These are phyloP conservation scores for Lichenothelia convexa DNA, from an alignment of 495 filamentous ascomycete species.

Conservation along the genomic window DNA sequence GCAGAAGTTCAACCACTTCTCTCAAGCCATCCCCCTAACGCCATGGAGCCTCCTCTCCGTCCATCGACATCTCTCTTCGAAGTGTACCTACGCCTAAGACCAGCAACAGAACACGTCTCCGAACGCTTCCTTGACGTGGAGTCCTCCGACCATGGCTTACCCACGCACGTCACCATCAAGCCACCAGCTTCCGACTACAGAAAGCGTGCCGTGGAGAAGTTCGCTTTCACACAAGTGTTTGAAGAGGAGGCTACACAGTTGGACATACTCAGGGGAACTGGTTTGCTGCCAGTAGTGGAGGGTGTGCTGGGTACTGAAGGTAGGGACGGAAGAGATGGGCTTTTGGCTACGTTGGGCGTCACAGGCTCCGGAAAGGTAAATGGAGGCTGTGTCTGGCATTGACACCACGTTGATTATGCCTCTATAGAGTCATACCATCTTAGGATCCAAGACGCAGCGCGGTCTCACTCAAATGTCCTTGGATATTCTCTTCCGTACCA, in stretches of 20 bases:
- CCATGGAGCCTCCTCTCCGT: conserved; percentile 17
- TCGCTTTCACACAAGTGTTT: conserved; percentile 86
- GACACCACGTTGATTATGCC: too few species aligned
- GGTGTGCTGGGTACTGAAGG: conserved; percentile 51
- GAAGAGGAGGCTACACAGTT: conserved; percentile 69
- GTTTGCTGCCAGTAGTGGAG: conserved; percentile 54
- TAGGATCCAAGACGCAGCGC: conserved; percentile 69
- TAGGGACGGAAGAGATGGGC: conserved; percentile 67
- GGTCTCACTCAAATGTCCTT: conserved; percentile 84
- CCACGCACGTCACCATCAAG: conserved; percentile 74
- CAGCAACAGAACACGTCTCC: conserved; percentile 29
- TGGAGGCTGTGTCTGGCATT: too few species aligned
- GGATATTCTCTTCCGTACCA: conserved; percentile 70
- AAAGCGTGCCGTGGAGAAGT: conserved; percentile 76
- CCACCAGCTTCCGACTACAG: conserved; percentile 56
- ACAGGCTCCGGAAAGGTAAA: conserved; percentile 89
- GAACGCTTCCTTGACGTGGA: conserved; percentile 74
- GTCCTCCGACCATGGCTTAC: conserved; percentile 25
- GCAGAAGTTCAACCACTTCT: too few species aligned
- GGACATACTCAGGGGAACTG: conserved; percentile 72
- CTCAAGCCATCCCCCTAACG: too few species aligned
- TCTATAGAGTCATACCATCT: conserved; percentile 78
- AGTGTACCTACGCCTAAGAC: conserved; percentile 80
- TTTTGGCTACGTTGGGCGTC: conserved; percentile 83
- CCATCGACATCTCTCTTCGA: conserved; percentile 57